These are phyloP conservation scores for Ilex aquifolium DNA, from an alignment of 257 asterid species.

Conservation along the genomic window DNA sequence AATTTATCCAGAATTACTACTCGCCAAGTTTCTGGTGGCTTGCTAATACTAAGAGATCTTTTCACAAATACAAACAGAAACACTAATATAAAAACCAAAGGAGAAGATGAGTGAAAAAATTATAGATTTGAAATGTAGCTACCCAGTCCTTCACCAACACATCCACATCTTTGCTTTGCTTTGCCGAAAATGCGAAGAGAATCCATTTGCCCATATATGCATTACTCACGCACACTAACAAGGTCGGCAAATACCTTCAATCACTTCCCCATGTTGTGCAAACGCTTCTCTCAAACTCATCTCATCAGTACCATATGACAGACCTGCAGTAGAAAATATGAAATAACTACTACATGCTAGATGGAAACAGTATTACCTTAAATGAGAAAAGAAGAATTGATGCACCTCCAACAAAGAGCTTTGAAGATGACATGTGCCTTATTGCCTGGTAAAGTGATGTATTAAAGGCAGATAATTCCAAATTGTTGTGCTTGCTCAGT, in stretches of 20 bases:
- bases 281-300: slow-evolving; percentile 61
- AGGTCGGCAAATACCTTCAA: slow-evolving; percentile 44
- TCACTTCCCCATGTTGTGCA: slow-evolving; percentile 66
- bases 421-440: slow-evolving; percentile 67
- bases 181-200: background rate
- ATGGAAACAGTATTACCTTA: background rate
- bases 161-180: too few species aligned
- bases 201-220: background rate
- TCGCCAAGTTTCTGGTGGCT: too few species aligned
- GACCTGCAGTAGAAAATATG: slow-evolving; percentile 43
- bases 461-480: slow-evolving; percentile 40
- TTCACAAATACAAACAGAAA: too few species aligned
- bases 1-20: too few species aligned
- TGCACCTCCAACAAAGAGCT: slow-evolving; percentile 87
- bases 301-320: slow-evolving; percentile 65
- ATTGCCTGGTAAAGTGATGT: slow-evolving; percentile 57
- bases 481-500: slow-evolving; percentile 32
- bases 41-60: too few species aligned
- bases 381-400: slow-evolving; percentile 2
- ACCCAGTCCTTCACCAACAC: background rate
- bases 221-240: background rate
- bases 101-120: background rate
- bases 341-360: background rate
- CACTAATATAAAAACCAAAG: too few species aligned
- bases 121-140: background rate